These are phyloP conservation scores for Pistacia atlantica DNA, from an alignment of 345 rosid genomes.

Conservation along the genomic window DNA sequence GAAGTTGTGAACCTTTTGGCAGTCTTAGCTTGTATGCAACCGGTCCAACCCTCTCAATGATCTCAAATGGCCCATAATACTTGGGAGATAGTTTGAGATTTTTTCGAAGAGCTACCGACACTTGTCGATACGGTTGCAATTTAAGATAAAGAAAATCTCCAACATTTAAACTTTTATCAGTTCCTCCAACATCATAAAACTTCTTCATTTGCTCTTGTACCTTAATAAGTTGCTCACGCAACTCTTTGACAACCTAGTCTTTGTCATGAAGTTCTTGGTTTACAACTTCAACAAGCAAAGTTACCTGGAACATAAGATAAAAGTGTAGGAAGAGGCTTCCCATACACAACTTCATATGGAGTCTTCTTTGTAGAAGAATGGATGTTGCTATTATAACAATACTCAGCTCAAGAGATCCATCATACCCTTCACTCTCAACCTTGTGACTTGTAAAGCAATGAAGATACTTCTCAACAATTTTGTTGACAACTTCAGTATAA, in stretches of 20 bases:
- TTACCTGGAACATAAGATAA: neutral
- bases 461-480: neutral
- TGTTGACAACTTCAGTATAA: neutral
- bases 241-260: conserved; percentile 29
- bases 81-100: neutral
- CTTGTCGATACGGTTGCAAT: neutral
- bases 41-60: neutral
- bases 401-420: neutral
- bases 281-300: neutral
- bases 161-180: neutral
- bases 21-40: conserved; percentile 3
- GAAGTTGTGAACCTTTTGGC: neutral
- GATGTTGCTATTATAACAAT: neutral
- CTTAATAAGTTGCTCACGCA: neutral
- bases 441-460: neutral
- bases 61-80: neutral
- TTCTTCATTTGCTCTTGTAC: neutral
- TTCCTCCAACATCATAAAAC: neutral
- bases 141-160: neutral
- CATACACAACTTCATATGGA: neutral
- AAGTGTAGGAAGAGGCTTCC: neutral
- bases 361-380: neutral
- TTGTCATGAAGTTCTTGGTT: conserved; percentile 31
- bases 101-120: neutral
- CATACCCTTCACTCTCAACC: neutral